These are phyloP conservation scores for Angophora floribunda DNA, from an alignment of 345 rosid genomes.

Conservation along the genomic window DNA sequence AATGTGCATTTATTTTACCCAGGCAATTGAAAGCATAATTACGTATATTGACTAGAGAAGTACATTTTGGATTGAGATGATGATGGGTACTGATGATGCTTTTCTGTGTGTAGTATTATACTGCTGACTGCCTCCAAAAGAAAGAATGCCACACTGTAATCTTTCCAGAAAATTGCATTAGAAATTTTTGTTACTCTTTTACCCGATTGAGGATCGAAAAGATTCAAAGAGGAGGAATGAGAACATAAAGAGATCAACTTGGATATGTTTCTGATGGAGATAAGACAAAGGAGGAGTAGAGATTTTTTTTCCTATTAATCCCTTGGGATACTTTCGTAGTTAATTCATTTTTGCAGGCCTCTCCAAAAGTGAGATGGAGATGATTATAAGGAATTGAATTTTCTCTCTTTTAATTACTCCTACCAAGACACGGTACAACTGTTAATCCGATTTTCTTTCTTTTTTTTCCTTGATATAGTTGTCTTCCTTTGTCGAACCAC, in stretches of 20 bases:
- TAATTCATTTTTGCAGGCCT: background rate
- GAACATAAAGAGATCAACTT: background rate
- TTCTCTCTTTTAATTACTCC: background rate
- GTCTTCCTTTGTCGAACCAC: no score
- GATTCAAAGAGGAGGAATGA: background rate
- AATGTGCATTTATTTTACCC: background rate
- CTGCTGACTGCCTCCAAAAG: background rate
- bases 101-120: no score
- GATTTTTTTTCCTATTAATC: background rate
- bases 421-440: background rate
- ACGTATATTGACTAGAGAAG: no score
- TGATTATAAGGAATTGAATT: background rate
- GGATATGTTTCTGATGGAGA: background rate
- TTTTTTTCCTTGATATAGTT: no score
- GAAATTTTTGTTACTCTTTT: background rate
- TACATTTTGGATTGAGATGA: background rate
- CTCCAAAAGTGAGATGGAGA: background rate
- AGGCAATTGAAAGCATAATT: no score
- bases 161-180: background rate
- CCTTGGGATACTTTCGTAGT: background rate
- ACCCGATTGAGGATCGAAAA: background rate
- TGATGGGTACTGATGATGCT: background rate
- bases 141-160: background rate
- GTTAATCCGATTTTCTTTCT: no score
- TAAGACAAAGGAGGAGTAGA: background rate